A percentile compares a stretch with the other conserved stretches of the same genome.
phyloP scores from a whole-genome alignment of 768 basidiomycete species.

The Mycena kentingensis region DNA sequence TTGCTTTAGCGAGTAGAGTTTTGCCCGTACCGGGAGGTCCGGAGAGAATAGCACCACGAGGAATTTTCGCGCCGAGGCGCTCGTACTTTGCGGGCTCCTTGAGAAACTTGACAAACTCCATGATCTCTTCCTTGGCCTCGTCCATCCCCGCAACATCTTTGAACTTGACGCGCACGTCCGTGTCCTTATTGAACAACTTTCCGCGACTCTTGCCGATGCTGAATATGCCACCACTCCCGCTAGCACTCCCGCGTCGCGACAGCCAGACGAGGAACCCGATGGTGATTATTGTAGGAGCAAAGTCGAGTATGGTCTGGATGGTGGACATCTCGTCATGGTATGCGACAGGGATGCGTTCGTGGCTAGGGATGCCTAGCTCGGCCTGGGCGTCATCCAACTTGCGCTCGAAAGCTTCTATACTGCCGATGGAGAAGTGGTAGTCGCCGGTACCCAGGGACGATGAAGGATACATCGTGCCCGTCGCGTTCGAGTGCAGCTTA shows the following conservation, averaged over 20 bases:
- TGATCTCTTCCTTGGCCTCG: constrained; percentile 99
- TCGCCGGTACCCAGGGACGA: constrained; percentile 55
- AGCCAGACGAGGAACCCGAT: constrained; percentile 90
- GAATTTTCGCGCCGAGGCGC: constrained; percentile 96
- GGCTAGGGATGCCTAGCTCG: constrained; percentile 88
- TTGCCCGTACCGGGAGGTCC: constrained; percentile 98
- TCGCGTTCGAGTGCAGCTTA: constrained; percentile 89
- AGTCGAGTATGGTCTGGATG: constrained; percentile 77
- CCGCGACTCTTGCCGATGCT: constrained; percentile 95
- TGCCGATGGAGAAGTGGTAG: constrained; percentile 96
- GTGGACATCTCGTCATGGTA: constrained; percentile 95
- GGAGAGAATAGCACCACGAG: constrained; percentile 91
- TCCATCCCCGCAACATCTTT: constrained; percentile 99
- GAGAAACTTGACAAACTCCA: constrained; percentile 99
- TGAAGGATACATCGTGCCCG: constrained; percentile 71
- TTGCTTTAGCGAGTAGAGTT: constrained; percentile 96
- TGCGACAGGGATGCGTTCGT: constrained; percentile 94
- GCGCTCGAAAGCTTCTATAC: constrained; percentile 93
- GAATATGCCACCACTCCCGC: constrained; percentile 88
- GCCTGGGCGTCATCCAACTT: constrained; percentile 92
- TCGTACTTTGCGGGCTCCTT: constrained; percentile 95
- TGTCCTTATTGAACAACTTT: constrained; percentile 96
- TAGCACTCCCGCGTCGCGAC: constrained; percentile 67
- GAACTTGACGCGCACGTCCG: constrained; percentile 90
- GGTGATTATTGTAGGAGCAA: constrained; percentile 93